phyloP scores from a whole-genome alignment of 2,329 filamentous ascomycete genomes.

The Cordyceps fumosorosea region DNA sequence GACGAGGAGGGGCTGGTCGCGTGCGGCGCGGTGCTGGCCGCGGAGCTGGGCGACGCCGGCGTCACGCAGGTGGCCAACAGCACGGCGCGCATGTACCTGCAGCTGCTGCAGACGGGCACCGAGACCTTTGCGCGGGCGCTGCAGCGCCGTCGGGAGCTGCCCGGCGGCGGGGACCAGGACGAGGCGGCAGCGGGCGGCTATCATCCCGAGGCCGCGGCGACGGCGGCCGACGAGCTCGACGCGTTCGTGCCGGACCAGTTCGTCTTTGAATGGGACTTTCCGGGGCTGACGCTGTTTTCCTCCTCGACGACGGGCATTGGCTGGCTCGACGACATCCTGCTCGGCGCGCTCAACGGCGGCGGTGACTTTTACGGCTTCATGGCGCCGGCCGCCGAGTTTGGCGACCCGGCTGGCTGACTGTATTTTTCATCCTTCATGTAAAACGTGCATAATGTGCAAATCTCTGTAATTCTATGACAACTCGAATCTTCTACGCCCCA shows the following conservation, averaged over 20 bases:
- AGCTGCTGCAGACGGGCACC: conserved; percentile 20
- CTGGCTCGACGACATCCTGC: conserved; percentile 22
- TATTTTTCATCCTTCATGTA: neutral
- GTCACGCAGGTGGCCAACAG: conserved; percentile 22
- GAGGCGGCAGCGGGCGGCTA: too few relatives aligned
- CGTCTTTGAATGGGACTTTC: conserved; percentile 52
- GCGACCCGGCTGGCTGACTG: neutral
- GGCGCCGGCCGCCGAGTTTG: neutral
- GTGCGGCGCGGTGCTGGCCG: conserved; percentile 17
- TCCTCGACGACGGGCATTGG: conserved; percentile 20
- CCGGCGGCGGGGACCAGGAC: neutral
- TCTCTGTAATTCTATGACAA: neutral
- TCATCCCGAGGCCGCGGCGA: neutral
- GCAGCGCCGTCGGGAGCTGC: neutral
- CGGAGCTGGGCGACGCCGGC: conserved; percentile 21
- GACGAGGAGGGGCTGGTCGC: conserved; percentile 16
- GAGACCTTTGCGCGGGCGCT: conserved; percentile 18
- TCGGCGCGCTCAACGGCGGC: conserved; percentile 18
- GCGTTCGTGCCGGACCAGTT: conserved; percentile 49
- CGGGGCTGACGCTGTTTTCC: conserved; percentile 40
- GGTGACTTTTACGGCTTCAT: conserved; percentile 18
- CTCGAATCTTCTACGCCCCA: conserved; percentile 19
- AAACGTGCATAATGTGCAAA: neutral
- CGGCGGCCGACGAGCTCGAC: conserved; percentile 37
- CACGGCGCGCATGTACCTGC: conserved; percentile 27